Evolutionary conservation across 2,329 filamentous ascomycete species (phyloP).

Genomic region (Paecilomyces niveus): DNA sequence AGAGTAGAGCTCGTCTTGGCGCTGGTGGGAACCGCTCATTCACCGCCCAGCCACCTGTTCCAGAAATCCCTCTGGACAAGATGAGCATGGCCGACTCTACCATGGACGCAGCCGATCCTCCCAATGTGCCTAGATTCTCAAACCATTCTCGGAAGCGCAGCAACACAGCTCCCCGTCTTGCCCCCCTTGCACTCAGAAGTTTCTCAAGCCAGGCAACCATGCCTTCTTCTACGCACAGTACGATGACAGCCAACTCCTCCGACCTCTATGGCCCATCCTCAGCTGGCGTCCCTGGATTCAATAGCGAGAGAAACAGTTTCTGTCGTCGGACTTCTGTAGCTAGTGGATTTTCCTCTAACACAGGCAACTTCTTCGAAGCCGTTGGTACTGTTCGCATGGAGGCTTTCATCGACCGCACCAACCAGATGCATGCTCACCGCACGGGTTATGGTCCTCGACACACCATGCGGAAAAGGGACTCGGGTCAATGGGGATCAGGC

Average conservation of each 20-base stretch:
- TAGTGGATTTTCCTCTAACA: slow-evolving; percentile 41
- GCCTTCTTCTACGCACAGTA: slow-evolving; percentile 39
- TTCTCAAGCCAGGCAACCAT: slow-evolving; percentile 52
- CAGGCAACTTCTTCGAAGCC: slow-evolving; percentile 68
- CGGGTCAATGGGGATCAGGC: slow-evolving; percentile 25
- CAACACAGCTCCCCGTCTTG: slow-evolving; percentile 70
- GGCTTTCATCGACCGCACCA: slow-evolving; percentile 68
- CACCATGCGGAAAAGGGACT: slow-evolving; percentile 17
- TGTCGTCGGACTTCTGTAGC: slow-evolving; percentile 48
- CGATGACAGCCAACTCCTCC: slow-evolving; percentile 53
- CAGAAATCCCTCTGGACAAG: slow-evolving; percentile 24
- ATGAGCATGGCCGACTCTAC: slow-evolving; percentile 24
- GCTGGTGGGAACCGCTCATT: slow-evolving; percentile 35
- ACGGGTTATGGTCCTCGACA: slow-evolving; percentile 15
- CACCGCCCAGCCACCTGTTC: slow-evolving; percentile 23
- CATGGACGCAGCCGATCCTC: slow-evolving; percentile 41
- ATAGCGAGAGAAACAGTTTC: slow-evolving; percentile 35
- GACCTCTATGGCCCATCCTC: slow-evolving; percentile 45
- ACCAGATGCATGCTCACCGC: slow-evolving; percentile 20
- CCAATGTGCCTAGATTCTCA: slow-evolving; percentile 48
- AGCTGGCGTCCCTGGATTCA: slow-evolving; percentile 16
- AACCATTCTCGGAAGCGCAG: slow-evolving; percentile 77
- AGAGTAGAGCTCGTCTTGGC: slow-evolving; percentile 53
- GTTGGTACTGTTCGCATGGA: slow-evolving; percentile 94
- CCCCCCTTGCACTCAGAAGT: slow-evolving; percentile 68